Percentiles rank a stretch among this genome's conserved stretches.
Evolutionary conservation across 2,329 filamentous ascomycete genomes (phyloP).

Genomic region (Rhinocladiella similis): DNA sequence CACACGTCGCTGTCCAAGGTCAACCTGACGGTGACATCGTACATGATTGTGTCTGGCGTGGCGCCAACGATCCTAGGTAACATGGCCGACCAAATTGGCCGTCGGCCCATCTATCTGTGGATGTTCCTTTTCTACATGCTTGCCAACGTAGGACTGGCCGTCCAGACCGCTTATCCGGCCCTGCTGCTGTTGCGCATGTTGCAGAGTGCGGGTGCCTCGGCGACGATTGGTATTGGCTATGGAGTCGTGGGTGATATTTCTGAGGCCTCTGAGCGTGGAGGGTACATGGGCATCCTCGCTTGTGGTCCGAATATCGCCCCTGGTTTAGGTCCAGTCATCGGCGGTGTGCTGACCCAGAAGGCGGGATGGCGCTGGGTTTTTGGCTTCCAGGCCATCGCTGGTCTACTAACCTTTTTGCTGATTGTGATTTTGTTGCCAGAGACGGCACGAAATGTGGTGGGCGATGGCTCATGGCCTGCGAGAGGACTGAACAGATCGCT

Average conservation of each 20-base stretch:
- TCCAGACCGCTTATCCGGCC: slow-evolving; percentile 38
- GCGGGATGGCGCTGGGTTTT: slow-evolving; percentile 46
- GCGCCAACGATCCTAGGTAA: slow-evolving; percentile 35
- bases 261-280: slow-evolving; percentile 41
- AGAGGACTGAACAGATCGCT: slow-evolving; percentile 3
- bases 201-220: slow-evolving; percentile 46
- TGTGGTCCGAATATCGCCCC: slow-evolving; percentile 44
- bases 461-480: slow-evolving; percentile 36
- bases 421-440: slow-evolving; percentile 37
- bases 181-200: slow-evolving; percentile 43
- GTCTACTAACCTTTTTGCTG: slow-evolving; percentile 34
- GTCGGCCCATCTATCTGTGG: slow-evolving; percentile 34
- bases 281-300: slow-evolving; percentile 49
- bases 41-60: slow-evolving; percentile 28
- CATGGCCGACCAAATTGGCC: slow-evolving; percentile 35
- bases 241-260: slow-evolving; percentile 46
- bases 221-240: slow-evolving; percentile 44
- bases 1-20: slow-evolving; percentile 12
- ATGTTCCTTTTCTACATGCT: slow-evolving; percentile 36
- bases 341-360: slow-evolving; percentile 38
- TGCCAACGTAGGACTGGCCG: slow-evolving; percentile 43
- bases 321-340: slow-evolving; percentile 45
- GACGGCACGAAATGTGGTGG: slow-evolving; percentile 39
- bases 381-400: slow-evolving; percentile 42
- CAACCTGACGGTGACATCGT: slow-evolving; percentile 23